Evolutionary conservation across 768 basidiomycete genomes (phyloP).

Genomic region (Melanogaster broomeanus): DNA sequence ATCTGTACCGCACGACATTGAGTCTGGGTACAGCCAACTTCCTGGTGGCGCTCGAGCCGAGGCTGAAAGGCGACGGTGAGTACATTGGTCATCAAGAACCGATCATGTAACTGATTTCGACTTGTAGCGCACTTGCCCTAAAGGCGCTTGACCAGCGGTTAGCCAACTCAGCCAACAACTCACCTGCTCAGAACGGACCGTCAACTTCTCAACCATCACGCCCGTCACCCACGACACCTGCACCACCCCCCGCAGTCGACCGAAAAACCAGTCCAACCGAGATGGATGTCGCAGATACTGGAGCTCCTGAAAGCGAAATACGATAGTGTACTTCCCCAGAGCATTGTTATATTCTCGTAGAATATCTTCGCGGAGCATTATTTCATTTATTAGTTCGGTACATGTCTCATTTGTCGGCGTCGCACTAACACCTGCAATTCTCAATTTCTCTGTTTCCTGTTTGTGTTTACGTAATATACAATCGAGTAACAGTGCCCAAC

Average conservation of each 20-base stretch:
- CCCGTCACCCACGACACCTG: conserved; percentile 28
- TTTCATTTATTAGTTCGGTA: too few relatives aligned
- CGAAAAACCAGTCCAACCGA: conserved; percentile 25
- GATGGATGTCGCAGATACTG: conserved; percentile 14
- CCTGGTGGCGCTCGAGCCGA: conserved; percentile 93
- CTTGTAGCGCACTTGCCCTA: conserved; percentile 83
- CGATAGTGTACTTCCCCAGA: conserved; percentile 18
- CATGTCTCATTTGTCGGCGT: too few relatives aligned
- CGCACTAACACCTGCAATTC: too few relatives aligned
- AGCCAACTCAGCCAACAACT: conserved; percentile 52
- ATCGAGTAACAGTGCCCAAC: background rate
- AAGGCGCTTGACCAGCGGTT: conserved; percentile 95
- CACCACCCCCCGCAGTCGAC: conserved; percentile 36
- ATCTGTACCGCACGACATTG: conserved; percentile 57
- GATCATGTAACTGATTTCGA: conserved; percentile 7
- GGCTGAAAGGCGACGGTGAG: conserved; percentile 91
- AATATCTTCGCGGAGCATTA: background rate
- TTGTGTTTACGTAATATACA: conserved; percentile 25
- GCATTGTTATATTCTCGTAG: conserved; percentile 5
- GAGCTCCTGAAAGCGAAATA: conserved; percentile 19
- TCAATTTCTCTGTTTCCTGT: too few relatives aligned
- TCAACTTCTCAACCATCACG: conserved; percentile 30
- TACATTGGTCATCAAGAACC: background rate
- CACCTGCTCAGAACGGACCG: conserved; percentile 32
- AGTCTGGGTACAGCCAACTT: conserved; percentile 72